Base-by-base conservation (phyloP, 2,329 filamentous ascomycete genomes). In the Ceratocystis papillata region DNA sequence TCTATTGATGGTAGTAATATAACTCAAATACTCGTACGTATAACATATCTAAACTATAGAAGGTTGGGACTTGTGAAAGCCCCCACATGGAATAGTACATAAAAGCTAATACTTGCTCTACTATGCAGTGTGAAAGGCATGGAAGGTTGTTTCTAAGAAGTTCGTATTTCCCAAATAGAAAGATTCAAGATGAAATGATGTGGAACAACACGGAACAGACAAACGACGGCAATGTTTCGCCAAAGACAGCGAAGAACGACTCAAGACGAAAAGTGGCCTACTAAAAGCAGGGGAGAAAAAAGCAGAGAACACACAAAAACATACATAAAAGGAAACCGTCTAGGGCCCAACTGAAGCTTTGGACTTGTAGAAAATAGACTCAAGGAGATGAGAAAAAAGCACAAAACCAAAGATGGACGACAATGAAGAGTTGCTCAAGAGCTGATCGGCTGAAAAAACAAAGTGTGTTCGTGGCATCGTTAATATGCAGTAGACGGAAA, bases 111-210 rank as follows among this genome's bases (percentile, higher is more conserved):
- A 33, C 12, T 59, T 25, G 55, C 28, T 59, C 28, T 59, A 59
- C 22, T 15, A 50, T 50, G 41, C 6, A 48, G 41, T 33, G 61
- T 30, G n/a, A 63, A 45, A 48, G 37, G 61, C 50, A 30, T 33
- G n/a, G 44, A 22, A 10, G 28, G 33, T 28, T 63, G 61, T 63
- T 48, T 63, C 46, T 30, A 33, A 63, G 25, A 63, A 48, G 44
- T 20, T 48, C 61, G 61, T 63, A 48, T 63, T 63, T 48, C 20
- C 37, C 17, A 30, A 50, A 20, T 50, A 55, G 60, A 57, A 62
- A 45, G 30, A 66, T 28, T 44, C 60, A 66, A 55, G 28, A 59
- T 41, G 50, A 62, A 37, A 62, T 37, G 8, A 25, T 20, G 37
- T 8, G 45, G 28, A 41, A 46, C 46, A 41, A 55, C 10, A 61